phyloP scores from a whole-genome alignment of 169 alveolate species.

The Cryptosporidium muris region DNA sequence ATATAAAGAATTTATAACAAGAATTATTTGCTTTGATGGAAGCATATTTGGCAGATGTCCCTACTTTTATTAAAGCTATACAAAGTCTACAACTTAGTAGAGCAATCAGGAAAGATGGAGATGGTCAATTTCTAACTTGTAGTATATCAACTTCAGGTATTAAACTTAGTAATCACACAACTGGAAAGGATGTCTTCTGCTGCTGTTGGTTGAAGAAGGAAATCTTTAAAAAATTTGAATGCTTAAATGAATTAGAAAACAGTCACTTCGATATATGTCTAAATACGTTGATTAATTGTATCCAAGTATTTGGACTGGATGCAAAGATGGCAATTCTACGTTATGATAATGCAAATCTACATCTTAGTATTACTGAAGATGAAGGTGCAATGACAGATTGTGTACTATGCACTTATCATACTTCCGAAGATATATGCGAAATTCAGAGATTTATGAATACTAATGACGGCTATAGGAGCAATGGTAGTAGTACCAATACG shows the following conservation, averaged over 20 bases:
- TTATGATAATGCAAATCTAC: conserved; percentile 47
- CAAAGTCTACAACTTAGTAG: conserved; percentile 60
- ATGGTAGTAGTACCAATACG: not conserved
- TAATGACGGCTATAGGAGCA: not conserved
- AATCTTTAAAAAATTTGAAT: conserved; percentile 13
- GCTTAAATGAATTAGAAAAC: not conserved
- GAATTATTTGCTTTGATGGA: not conserved
- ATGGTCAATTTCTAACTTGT: conserved; percentile 64
- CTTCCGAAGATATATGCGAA: conserved; percentile 17
- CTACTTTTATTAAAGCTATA: conserved; percentile 31
- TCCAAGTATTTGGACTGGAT: conserved; percentile 62
- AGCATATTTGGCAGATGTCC: conserved; percentile 50
- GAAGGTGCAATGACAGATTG: conserved; percentile 68
- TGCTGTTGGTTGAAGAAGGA: conserved; percentile 48
- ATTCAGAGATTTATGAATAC: not conserved
- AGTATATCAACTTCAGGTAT: conserved; percentile 29
- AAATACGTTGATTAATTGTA: conserved; percentile 29
- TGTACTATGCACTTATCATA: conserved; percentile 33
- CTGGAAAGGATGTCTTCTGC: conserved; percentile 55
- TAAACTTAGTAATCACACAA: conserved; percentile 47
- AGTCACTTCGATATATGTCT: conserved; percentile 10
- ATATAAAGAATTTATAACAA: not conserved
- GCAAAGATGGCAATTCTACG: conserved; percentile 48
- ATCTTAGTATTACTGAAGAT: conserved; percentile 53
- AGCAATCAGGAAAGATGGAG: conserved; percentile 24